Percentiles rank a stretch among this genome's conserved stretches.
These are phyloP conservation scores for Termitomyces sp. DNA, from an alignment of 768 basidiomycete species.

Conservation along the genomic window DNA sequence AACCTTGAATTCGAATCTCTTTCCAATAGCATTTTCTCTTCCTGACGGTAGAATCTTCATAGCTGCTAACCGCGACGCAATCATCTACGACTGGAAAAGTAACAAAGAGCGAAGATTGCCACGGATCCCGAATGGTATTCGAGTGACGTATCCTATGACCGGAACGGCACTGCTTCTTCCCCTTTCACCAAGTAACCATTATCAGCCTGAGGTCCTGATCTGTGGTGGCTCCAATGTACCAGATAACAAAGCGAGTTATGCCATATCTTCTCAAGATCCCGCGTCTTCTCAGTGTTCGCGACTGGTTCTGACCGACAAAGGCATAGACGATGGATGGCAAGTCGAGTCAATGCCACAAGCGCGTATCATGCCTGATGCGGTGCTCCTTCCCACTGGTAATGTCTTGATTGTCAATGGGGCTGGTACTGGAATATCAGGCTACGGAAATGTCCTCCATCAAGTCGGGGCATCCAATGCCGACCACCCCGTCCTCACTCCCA, in stretches of 20 bases:
- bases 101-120: slow-evolving; percentile 62
- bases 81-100: slow-evolving; percentile 70
- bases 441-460: slow-evolving; percentile 65
- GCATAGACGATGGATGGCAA: slow-evolving; percentile 66
- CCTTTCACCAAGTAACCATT: slow-evolving; percentile 53
- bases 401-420: slow-evolving; percentile 76
- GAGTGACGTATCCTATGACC: slow-evolving; percentile 80
- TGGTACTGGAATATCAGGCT: slow-evolving; percentile 67
- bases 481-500: slow-evolving; percentile 60
- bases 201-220: slow-evolving; percentile 62
- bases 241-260: slow-evolving; percentile 51
- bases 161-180: slow-evolving; percentile 73
- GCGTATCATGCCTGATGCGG: slow-evolving; percentile 75
- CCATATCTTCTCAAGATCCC: slow-evolving; percentile 65
- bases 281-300: slow-evolving; percentile 73
- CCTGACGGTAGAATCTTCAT: slow-evolving; percentile 69
- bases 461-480: slow-evolving; percentile 77
- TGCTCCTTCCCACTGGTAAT: slow-evolving; percentile 72
- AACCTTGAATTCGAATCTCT: slow-evolving; percentile 78
- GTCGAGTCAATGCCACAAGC: slow-evolving; percentile 71
- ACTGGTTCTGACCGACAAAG: slow-evolving; percentile 56
- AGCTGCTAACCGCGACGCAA: slow-evolving; percentile 73
- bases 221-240: slow-evolving; percentile 72
- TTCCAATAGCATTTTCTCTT: slow-evolving; percentile 69
- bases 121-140: slow-evolving; percentile 66